Evolutionary conservation across 768 basidiomycete genomes (phyloP).

Genomic region (Rhodotorula diobovata): DNA sequence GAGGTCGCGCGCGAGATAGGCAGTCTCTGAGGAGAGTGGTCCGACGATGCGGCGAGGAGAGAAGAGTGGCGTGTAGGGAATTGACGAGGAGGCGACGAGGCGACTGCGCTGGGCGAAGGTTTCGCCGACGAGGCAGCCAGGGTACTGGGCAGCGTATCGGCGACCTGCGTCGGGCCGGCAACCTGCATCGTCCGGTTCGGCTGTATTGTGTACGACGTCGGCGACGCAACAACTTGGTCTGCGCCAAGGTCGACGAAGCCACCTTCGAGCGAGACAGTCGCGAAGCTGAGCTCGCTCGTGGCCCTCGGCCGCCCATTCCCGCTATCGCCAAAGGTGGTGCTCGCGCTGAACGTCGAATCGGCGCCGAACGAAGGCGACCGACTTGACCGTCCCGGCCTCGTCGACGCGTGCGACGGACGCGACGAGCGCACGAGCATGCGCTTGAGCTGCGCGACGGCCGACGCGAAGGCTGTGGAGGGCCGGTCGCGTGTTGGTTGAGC

Average conservation of each 20-base stretch:
- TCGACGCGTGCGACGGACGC: neutral
- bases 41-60: neutral
- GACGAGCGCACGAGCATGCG: neutral
- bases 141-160: neutral
- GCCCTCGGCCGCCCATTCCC: neutral
- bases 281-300: neutral
- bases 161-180: too few species aligned
- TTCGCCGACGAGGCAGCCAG: too few species aligned
- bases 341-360: neutral
- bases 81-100: neutral
- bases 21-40: too few species aligned
- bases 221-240: neutral
- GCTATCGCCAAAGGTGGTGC: neutral
- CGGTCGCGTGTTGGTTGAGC: neutral
- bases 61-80: neutral
- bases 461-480: neutral
- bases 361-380: neutral
- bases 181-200: too few species aligned
- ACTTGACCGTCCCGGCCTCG: too few species aligned
- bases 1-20: neutral
- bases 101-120: neutral
- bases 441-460: constrained; percentile 4
- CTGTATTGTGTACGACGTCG: neutral
- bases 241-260: neutral
- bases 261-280: neutral